Base-by-base conservation (phyloP, 441 rosid species). In the Geranium incanum region DNA sequence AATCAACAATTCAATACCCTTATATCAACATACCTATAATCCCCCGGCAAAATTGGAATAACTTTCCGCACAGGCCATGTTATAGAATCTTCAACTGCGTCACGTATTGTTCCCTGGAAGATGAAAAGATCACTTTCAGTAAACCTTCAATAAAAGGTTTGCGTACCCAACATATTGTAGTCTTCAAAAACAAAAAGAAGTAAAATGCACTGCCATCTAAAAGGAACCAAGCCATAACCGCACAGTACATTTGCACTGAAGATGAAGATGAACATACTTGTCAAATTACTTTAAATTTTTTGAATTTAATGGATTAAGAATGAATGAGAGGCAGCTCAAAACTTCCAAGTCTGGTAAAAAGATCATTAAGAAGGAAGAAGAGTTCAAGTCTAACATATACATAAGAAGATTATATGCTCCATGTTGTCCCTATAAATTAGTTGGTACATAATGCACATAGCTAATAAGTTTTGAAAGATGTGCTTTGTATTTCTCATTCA, bases 41-140 rank as follows among this genome's bases (percentile, higher is more conserved):
- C 98, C 74, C 99, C 99, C 21, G 98, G 97, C 69, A 89, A 52
- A 80, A 91, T 93, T 36, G 93, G 89, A 67, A 93, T 67, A 71
- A 93, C 87, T 78, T 95, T 89, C 70, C 98, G 83, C 68, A 93
- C 89, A 7, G 99, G 99, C 99, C 66, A 63, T 13, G 66, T 63
- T 6, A 63, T 63, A 28, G 66, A 63, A 63, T 63, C 66, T 63
- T 63, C 66, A 85, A 79, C 90, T 15, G 98, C 97, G 78, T 95
- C 89, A 28, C 79, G 77, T 66, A 93, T 93, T 21, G 96, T 91
- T 78, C 86, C 98, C 99, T 93, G 33, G 11, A 7, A 23, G 36
- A 62, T 62, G 37, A 62, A 62, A 3, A 3, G 66, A 62, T 9
- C 12, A 62, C 12, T 62, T 8, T 62, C 18, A 62, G 66, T 62